These are phyloP conservation scores for Cicer bijugum DNA, from an alignment of 306 rosid species.

Conservation along the genomic window DNA sequence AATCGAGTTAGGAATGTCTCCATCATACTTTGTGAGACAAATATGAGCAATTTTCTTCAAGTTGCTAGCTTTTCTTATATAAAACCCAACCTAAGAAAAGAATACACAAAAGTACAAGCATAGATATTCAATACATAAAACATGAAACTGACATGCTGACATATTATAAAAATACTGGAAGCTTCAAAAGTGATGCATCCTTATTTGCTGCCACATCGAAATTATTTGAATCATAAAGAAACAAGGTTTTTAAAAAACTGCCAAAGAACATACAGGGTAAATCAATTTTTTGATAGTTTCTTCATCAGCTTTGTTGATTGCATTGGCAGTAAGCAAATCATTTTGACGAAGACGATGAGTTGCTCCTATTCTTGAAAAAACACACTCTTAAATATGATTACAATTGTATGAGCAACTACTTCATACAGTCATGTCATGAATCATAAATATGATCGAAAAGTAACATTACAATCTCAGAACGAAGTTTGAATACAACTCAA, in stretches of 20 bases:
- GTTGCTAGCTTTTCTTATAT: conserved; percentile 77
- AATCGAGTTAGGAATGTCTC: conserved; percentile 84
- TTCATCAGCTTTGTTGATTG: conserved; percentile 79
- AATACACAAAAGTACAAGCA: conserved; percentile 18
- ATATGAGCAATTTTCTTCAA: conserved; percentile 88
- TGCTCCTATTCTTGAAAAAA: conserved; percentile 71
- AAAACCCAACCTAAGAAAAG: conserved; percentile 84
- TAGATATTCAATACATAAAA: conserved; percentile 23
- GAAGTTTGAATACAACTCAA: neutral
- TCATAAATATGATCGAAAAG: neutral
- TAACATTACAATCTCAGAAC: conserved; percentile 25
- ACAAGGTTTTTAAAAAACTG: conserved; percentile 9
- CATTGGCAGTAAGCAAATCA: conserved; percentile 72
- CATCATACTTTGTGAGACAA: conserved; percentile 77
- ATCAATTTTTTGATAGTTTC: conserved; percentile 72
- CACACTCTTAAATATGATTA: conserved; percentile 37
- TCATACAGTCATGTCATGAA: neutral
- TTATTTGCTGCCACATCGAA: conserved; percentile 24
- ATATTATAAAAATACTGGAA: conserved; percentile 10
- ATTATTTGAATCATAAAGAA: conserved; percentile 23
- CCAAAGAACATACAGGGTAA: conserved; percentile 74
- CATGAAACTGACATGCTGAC: conserved; percentile 34
- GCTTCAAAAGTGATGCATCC: conserved; percentile 20
- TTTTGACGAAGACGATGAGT: conserved; percentile 73
- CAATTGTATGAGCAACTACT: conserved; percentile 20